Evolutionary conservation across 306 rosid genomes (phyloP).

Genomic region (Cicer arietinum): DNA sequence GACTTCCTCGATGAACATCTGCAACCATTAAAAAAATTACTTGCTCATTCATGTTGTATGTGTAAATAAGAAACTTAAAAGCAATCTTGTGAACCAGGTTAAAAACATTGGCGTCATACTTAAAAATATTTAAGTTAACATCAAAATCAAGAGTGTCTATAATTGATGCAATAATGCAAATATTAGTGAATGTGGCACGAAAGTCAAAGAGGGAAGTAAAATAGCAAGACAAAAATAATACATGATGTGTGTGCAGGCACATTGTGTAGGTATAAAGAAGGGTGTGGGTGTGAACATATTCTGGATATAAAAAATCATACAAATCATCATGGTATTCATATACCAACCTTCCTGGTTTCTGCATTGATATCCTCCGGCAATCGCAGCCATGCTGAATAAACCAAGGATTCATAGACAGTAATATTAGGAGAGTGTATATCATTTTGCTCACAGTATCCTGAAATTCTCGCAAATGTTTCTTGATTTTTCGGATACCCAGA

Average conservation of each 20-base stretch:
- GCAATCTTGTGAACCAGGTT: background rate
- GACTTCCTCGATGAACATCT: conserved; percentile 56
- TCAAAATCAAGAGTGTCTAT: background rate
- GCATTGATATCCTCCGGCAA: background rate
- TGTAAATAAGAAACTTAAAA: background rate
- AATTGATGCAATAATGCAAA: background rate
- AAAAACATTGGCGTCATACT: background rate
- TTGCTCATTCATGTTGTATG: background rate
- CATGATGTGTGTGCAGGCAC: background rate
- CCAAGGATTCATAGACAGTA: conserved; percentile 59
- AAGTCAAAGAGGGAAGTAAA: background rate
- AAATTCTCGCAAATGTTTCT: conserved; percentile 59
- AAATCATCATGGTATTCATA: background rate
- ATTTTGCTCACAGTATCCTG: conserved; percentile 69
- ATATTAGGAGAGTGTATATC: conserved; percentile 65
- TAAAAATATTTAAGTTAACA: background rate
- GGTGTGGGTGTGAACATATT: background rate
- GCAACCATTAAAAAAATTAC: background rate
- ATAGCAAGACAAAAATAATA: background rate
- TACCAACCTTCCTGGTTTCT: conserved; percentile 25
- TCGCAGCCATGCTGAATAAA: conserved; percentile 71
- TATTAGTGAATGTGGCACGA: background rate
- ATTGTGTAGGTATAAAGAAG: background rate
- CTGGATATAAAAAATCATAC: background rate
- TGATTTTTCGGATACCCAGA: conserved; percentile 67